Percentiles rank a stretch among this genome's conserved stretches.
phyloP scores from a whole-genome alignment of 768 basidiomycete genomes.

The Dacryopinax spathularia region DNA sequence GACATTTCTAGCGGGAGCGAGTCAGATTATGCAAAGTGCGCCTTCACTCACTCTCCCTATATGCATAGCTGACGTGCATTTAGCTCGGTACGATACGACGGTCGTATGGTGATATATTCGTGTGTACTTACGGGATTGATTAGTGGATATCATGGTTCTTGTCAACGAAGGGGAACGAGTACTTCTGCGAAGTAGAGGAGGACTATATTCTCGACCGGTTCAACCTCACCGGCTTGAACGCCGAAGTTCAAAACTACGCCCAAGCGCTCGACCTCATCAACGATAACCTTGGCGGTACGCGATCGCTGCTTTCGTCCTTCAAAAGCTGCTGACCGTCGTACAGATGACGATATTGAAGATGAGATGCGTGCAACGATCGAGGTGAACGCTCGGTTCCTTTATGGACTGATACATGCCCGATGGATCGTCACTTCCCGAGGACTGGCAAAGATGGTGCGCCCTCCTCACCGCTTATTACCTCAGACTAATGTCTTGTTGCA shows the following conservation, averaged over 20 bases:
- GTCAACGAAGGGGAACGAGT: conserved; percentile 95
- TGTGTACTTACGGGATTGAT: not conserved
- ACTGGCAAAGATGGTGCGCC: conserved; percentile 79
- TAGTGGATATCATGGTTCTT: conserved; percentile 99
- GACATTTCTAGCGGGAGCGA: not conserved
- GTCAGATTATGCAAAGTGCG: conserved; percentile 3
- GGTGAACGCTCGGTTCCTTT: conserved; percentile 81
- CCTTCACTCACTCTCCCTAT: not conserved
- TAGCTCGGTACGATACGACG: not conserved
- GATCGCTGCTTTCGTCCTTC: not conserved
- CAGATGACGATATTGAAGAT: conserved; percentile 90
- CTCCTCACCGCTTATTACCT: not conserved
- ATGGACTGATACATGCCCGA: conserved; percentile 90
- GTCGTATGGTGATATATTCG: not conserved
- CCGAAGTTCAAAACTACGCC: conserved; percentile 86
- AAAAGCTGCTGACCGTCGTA: not conserved
- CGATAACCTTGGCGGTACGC: conserved; percentile 68
- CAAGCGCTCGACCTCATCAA: conserved; percentile 93
- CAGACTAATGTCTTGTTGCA: not conserved
- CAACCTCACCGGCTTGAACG: conserved; percentile 93
- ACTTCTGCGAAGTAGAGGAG: conserved; percentile 98
- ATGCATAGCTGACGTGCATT: not conserved
- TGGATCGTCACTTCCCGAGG: conserved; percentile 95
- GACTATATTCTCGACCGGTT: conserved; percentile 97
- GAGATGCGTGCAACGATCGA: conserved; percentile 85